phyloP scores from a whole-genome alignment of 768 basidiomycete species.

The Leccinum barrowsii region DNA sequence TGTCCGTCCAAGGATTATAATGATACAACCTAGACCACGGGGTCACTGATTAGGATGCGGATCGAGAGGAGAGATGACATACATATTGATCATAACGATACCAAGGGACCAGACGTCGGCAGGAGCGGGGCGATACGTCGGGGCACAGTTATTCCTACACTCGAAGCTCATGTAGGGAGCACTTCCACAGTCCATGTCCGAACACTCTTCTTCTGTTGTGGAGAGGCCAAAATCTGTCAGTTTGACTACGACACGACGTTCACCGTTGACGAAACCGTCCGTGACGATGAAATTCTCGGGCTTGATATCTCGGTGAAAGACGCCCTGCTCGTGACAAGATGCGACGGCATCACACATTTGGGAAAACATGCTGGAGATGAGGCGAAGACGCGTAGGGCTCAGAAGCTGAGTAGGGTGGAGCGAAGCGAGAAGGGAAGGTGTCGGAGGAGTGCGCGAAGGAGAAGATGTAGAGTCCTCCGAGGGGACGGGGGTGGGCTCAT shows the following conservation, averaged over 20 bases:
- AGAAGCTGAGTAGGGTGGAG: slow-evolving; percentile 78
- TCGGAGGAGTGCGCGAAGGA: slow-evolving; percentile 78
- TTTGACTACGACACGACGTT: slow-evolving; percentile 93
- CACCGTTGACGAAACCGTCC: slow-evolving; percentile 64
- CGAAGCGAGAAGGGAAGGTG: slow-evolving; percentile 86
- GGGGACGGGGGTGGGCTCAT: slow-evolving; percentile 46
- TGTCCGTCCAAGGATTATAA: slow-evolving; percentile 97
- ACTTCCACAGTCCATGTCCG: slow-evolving; percentile 98
- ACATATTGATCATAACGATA: slow-evolving; percentile 99
- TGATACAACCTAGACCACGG: slow-evolving; percentile 77
- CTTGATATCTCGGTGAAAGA: slow-evolving; percentile 98
- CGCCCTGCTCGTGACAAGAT: slow-evolving; percentile 84
- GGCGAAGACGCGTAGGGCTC: slow-evolving; percentile 80
- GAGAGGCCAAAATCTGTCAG: slow-evolving; percentile 95
- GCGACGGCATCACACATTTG: slow-evolving; percentile 99
- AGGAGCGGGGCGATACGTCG: slow-evolving; percentile 89
- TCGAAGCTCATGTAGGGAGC: slow-evolving; percentile 99
- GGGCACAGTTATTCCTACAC: slow-evolving; percentile 95
- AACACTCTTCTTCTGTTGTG: slow-evolving; percentile 82
- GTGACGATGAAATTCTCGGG: slow-evolving; percentile 98
- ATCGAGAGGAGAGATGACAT: slow-evolving; percentile 24
- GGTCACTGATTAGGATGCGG: not conserved
- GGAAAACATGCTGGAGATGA: slow-evolving; percentile 95
- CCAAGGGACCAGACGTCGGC: slow-evolving; percentile 99
- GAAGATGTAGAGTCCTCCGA: slow-evolving; percentile 15